phyloP scores from a whole-genome alignment of 441 rosid genomes.

The Erodium texanum region DNA sequence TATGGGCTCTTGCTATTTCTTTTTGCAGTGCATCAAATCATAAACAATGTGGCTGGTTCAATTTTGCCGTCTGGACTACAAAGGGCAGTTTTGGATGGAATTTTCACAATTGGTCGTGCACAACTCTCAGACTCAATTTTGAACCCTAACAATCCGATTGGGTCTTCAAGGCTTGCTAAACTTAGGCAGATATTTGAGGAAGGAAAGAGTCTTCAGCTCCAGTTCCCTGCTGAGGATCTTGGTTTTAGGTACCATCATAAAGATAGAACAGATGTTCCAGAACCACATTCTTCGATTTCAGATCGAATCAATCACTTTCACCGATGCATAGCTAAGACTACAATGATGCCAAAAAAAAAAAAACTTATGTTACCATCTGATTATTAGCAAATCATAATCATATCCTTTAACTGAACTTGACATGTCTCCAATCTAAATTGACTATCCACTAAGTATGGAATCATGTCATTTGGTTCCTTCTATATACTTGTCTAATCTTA shows the following conservation, averaged over 20 bases:
- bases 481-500: slow-evolving; percentile 11
- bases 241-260: slow-evolving; percentile 64
- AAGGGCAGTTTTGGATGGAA: slow-evolving; percentile 60
- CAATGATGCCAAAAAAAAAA: too few relatives aligned
- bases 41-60: slow-evolving; percentile 46
- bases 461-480: neutral
- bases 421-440: too few relatives aligned
- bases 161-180: slow-evolving; percentile 64
- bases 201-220: slow-evolving; percentile 93
- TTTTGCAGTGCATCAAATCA: slow-evolving; percentile 53
- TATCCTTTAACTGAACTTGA: too few relatives aligned
- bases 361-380: too few relatives aligned
- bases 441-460: too few relatives aligned
- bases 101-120: slow-evolving; percentile 74
- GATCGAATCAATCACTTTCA: too few relatives aligned
- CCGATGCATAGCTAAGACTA: too few relatives aligned
- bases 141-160: slow-evolving; percentile 69
- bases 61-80: slow-evolving; percentile 66
- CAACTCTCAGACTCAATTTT: slow-evolving; percentile 70
- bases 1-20: slow-evolving; percentile 1
- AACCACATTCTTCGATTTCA: too few relatives aligned
- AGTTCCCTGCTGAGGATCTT: slow-evolving; percentile 98
- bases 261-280: too few relatives aligned
- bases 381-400: too few relatives aligned
- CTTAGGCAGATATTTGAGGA: slow-evolving; percentile 62